Base-by-base conservation (phyloP, 768 basidiomycete genomes). In the Mycena floridula region DNA sequence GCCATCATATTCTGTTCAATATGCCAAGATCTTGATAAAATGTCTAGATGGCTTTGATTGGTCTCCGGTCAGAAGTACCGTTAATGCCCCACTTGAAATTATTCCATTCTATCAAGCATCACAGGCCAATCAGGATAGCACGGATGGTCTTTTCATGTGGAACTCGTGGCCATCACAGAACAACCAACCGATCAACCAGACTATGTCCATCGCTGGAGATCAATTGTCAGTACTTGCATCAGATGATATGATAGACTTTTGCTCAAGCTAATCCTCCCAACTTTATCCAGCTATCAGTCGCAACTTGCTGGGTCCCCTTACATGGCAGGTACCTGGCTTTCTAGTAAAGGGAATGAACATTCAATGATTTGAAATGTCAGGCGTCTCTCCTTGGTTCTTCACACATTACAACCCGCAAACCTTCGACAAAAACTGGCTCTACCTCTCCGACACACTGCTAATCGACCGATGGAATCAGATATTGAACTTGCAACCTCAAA, bases 311-410 rank as follows among this genome's bases (percentile, higher is more conserved):
- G 32, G 15, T 35, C 32, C 3, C 32, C 32, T 15, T 35, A 35
- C 32, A n/a, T n/a, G n/a, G n/a, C n/a, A n/a, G n/a, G n/a, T n/a
- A n/a, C n/a, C n/a, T n/a, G n/a, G n/a, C n/a, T n/a, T n/a, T n/a
- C n/a, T n/a, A n/a, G n/a, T n/a, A n/a, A n/a, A n/a, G n/a, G n/a
- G n/a, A n/a, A n/a, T n/a, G n/a, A n/a, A n/a, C n/a, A n/a, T n/a
- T n/a, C n/a, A n/a, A n/a, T n/a, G n/a, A n/a, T n/a, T n/a, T n/a
- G n/a, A n/a, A n/a, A 35, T 35, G 32, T 13, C 32, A 35, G 18
- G 18, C 12, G 78, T 81, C 23, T 79, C 84, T 9, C 82, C 86
- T 13, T 81, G 82, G 77, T 89, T 89, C 67, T 89, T 85, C 59
- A 85, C 86, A 3, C 85, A 89, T 57, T 89, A 86, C 56, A 71